Base-by-base conservation (phyloP, 257 asterid genomes). In the Mentha longifolia region DNA sequence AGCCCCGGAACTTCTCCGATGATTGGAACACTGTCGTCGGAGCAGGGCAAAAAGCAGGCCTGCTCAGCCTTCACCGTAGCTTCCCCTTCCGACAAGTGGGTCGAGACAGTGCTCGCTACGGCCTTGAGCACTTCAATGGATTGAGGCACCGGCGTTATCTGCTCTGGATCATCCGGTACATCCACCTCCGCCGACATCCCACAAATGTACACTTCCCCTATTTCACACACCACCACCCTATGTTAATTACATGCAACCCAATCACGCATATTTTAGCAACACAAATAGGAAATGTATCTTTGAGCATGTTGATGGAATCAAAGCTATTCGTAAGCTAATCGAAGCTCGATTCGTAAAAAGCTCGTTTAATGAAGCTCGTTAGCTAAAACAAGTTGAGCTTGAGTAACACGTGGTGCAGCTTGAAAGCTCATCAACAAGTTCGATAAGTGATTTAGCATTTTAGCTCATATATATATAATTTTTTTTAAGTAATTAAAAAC, bases 181-280 rank as follows among this genome's bases (percentile, higher is more conserved):
- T 94, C 97, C 4, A 82, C 92, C 73, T 83, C 91, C 0, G 87
- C 90, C 3, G 97, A 86, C 97, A 89, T 89, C 72, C 97, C 99
- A 62, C 99, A 94, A 74, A 94, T 73, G 79, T 91, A 91, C 64
- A 94, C 97, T 83, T 94, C 99, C 78, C 98, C 98, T 89, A 81
- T 45, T 63, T 22, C 25, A 22, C 25, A 22, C 25, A 22, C 25
- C 25, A 22, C 25, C 25, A 2, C 43, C 2, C 65, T 6, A 8
- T 33, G 46, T 31, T 20, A 16, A 15, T 9, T 20, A 20, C 7
- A 54, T 20, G 8, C 33, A 11, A 22, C 57, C 16, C 9, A n/a
- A 15, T 9, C 15, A 6, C 3, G 55, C n/a, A 49, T n/a, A n/a
- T n/a, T n/a, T n/a, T n/a, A n/a, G n/a, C 12, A 49, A 49, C 17